Percentiles rank a stretch among this genome's conserved stretches.
Conservation (phyloP, 2,329 filamentous ascomycete genomes). For the Aspergillus pseudoviridinutans region DNA sequence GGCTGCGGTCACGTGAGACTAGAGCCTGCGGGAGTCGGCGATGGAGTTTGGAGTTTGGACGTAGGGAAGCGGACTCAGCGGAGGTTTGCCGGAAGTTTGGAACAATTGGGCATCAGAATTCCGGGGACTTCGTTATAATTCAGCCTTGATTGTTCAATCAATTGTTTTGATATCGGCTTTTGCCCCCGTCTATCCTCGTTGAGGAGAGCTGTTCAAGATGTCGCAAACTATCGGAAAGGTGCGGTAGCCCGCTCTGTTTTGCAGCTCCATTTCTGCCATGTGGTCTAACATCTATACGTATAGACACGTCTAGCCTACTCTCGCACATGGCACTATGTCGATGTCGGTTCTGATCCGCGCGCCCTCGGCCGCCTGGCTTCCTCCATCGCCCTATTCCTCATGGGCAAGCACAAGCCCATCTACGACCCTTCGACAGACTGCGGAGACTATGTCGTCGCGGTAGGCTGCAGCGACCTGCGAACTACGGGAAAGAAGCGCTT, state of each 20-base stretch:
- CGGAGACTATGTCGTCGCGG: constrained; percentile 96
- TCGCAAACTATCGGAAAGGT: constrained; percentile 46
- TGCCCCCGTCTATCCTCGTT: not conserved
- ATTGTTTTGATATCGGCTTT: constrained; percentile 7
- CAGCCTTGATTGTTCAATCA: not conserved
- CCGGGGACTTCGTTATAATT: not conserved
- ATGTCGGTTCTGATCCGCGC: constrained; percentile 65
- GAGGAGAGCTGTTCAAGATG: constrained; percentile 27
- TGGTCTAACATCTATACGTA: not conserved
- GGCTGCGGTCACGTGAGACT: constrained; percentile 24
- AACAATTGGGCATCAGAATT: too few relatives aligned
- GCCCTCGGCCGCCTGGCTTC: constrained; percentile 87
- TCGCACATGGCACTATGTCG: constrained; percentile 88
- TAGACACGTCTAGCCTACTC: constrained; percentile 96
- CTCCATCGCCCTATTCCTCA: constrained; percentile 78
- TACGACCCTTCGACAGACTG: constrained; percentile 97
- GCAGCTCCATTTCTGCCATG: not conserved
- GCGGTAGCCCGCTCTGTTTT: not conserved
- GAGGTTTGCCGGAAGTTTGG: not conserved
- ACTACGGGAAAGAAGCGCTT: constrained; percentile 87
- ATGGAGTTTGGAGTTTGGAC: constrained; percentile 7
- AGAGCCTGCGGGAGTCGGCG: constrained; percentile 3
- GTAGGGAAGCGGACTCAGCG: not conserved
- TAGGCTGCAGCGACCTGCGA: constrained; percentile 80
- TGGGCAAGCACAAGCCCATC: constrained; percentile 99